Evolutionary conservation across 176 grass and related monocot species (phyloP), one percentile per base, ranked within the genome.

Genomic region (Pontederia paniculata): DNA sequence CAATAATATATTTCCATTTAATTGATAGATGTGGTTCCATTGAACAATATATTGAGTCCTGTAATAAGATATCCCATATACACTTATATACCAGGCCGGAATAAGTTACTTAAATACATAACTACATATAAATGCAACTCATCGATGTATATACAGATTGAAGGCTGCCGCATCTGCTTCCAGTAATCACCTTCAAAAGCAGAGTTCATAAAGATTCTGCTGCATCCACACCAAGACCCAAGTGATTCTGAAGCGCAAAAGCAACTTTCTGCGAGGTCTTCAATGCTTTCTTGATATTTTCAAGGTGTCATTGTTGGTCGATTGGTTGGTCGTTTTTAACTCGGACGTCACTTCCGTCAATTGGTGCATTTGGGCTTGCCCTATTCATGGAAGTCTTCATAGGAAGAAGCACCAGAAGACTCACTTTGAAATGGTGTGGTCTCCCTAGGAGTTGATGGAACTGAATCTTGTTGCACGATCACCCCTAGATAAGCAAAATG

Each of bases 391-490:
- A 98, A 80, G 75, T 98, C 93, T 63, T 98, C 87, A 0, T 91
- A 98, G 42, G 93, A 90, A 48, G 83, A 84, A 57, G 73, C 68
- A 3, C 68, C 76, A 15, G 93, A 98, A n/a, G 93, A 91, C 66
- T 91, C 93, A 55, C 93, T 98, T 76, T 88, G 87, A 63, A 75
- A 98, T 12, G 87, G 87, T 1, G 87, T 98, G 15, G 74, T 81
- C 50, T 94, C 83, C 50, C 83, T 82, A 15, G 88, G 80, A 31
- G 83, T 94, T 45, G 83, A 94, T 62, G 88, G 83, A 54, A 84
- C 62, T n/a, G 88, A 94, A 51, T 94, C 88, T 43, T 54, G 67
- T 64, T 94, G 80, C 46, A 94, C 23, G 49, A 77, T 73, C 66
- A 78, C 21, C 21, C 82, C 88, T 89, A 63, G 59, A 5, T 14